These are phyloP conservation scores for Monosporozyma siamensis DNA, from an alignment of 805 yeast species.

Conservation along the genomic window DNA sequence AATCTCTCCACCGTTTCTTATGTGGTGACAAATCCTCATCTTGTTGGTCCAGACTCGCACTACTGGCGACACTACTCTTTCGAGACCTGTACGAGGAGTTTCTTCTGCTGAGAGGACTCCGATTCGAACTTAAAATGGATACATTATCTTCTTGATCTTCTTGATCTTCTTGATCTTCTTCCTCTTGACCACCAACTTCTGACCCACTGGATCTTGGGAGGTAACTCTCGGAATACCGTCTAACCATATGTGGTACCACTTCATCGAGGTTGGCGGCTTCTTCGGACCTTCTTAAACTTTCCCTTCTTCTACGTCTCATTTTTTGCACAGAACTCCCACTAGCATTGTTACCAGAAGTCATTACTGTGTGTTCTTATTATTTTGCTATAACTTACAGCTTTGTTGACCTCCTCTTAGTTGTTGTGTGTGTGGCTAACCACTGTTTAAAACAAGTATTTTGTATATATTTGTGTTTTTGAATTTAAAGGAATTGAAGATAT, in stretches of 20 bases:
- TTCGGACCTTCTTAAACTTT: neutral
- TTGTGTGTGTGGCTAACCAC: too few relatives aligned
- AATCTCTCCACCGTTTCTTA: constrained; percentile 29
- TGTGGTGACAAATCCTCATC: neutral
- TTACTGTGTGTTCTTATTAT: neutral
- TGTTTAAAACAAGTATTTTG: too few relatives aligned
- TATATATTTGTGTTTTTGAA: too few relatives aligned
- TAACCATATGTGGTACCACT: neutral
- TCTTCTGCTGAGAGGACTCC: too few relatives aligned
- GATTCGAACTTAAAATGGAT: too few relatives aligned
- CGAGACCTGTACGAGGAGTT: neutral
- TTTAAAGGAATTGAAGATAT: too few relatives aligned
- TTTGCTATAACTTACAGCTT: too few relatives aligned
- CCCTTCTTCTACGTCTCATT: constrained; percentile 1
- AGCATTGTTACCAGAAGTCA: neutral
- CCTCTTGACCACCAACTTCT: too few relatives aligned
- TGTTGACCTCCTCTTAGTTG: too few relatives aligned
- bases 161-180: neutral
- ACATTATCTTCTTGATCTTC: too few relatives aligned
- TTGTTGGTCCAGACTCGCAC: neutral
- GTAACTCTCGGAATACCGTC: neutral
- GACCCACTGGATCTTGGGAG: neutral
- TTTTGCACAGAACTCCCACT: neutral
- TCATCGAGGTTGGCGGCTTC: neutral
- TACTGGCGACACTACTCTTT: neutral